These are phyloP conservation scores for Sporothrix inflata DNA, from an alignment of 2,329 filamentous ascomycete species.

Conservation along the genomic window DNA sequence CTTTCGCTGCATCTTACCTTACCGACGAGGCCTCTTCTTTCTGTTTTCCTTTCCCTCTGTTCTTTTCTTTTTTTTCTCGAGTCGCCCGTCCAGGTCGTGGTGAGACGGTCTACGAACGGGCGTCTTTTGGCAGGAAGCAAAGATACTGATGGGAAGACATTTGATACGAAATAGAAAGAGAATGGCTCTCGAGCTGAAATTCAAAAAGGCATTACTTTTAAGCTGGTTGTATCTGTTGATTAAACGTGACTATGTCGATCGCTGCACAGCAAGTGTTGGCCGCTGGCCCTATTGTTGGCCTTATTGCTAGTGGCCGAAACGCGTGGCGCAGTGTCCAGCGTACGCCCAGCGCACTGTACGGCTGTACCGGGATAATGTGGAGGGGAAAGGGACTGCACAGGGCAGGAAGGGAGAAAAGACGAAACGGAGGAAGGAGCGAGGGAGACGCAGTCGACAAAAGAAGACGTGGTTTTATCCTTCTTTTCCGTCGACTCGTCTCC, in stretches of 20 bases:
- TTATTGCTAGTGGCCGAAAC: background rate
- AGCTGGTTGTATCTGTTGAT: too few species aligned
- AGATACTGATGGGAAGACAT: too few species aligned
- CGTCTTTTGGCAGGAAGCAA: background rate
- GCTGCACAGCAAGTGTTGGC: too few species aligned
- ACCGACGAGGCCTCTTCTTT: background rate
- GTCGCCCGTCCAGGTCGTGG: conserved; percentile 23
- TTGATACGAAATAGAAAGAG: too few species aligned
- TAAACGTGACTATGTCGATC: too few species aligned
- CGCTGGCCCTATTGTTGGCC: too few species aligned
- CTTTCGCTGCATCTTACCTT: background rate
- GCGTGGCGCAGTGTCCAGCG: background rate
- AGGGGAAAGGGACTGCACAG: background rate
- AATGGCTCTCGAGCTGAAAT: too few species aligned
- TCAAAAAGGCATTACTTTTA: too few species aligned
- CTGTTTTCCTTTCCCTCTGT: background rate
- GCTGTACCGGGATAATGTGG: background rate
- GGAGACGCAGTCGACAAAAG: background rate
- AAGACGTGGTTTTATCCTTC: background rate
- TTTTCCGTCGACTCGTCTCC: background rate
- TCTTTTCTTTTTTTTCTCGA: background rate
- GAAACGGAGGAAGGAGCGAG: conserved; percentile 10
- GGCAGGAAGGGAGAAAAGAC: background rate
- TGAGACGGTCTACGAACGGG: conserved; percentile 29
- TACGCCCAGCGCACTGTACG: background rate